phyloP scores from a whole-genome alignment of 768 basidiomycete species.

The Auriscalpium vulgare region DNA sequence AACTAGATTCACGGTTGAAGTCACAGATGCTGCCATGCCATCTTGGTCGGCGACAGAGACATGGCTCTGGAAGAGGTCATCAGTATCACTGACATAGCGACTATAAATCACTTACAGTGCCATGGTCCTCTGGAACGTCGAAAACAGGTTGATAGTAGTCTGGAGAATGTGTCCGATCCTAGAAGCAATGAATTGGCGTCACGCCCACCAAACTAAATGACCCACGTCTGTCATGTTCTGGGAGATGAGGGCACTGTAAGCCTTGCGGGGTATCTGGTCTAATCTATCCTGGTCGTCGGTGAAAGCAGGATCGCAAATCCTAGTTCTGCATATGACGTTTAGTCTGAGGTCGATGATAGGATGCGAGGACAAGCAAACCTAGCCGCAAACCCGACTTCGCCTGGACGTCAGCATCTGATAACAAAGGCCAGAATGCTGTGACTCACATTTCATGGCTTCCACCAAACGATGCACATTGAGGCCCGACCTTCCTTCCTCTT shows the following conservation, averaged over 20 bases:
- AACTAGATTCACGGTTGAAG: slow-evolving; percentile 82
- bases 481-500: slow-evolving; percentile 42
- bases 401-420: background rate
- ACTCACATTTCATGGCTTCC: slow-evolving; percentile 77
- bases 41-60: slow-evolving; percentile 73
- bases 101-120: slow-evolving; percentile 47
- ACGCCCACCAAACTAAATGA: slow-evolving; percentile 7
- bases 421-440: slow-evolving; percentile 5
- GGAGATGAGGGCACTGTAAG: slow-evolving; percentile 53
- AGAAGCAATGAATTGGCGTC: slow-evolving; percentile 2
- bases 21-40: slow-evolving; percentile 83
- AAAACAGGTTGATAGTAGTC: slow-evolving; percentile 81
- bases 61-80: slow-evolving; percentile 53
- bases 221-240: slow-evolving; percentile 78
- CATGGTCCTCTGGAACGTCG: slow-evolving; percentile 75
- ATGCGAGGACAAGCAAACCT: slow-evolving; percentile 27
- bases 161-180: slow-evolving; percentile 71
- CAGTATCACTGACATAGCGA: background rate
- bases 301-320: slow-evolving; percentile 73
- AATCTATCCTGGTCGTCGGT: slow-evolving; percentile 49
- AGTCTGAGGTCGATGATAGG: background rate
- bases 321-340: slow-evolving; percentile 46
- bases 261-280: slow-evolving; percentile 57
- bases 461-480: slow-evolving; percentile 73
- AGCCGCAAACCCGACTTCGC: slow-evolving; percentile 57